phyloP scores from a whole-genome alignment of 1,284 basidiomycete species.

The Cutaneotrichosporon cavernicola region DNA sequence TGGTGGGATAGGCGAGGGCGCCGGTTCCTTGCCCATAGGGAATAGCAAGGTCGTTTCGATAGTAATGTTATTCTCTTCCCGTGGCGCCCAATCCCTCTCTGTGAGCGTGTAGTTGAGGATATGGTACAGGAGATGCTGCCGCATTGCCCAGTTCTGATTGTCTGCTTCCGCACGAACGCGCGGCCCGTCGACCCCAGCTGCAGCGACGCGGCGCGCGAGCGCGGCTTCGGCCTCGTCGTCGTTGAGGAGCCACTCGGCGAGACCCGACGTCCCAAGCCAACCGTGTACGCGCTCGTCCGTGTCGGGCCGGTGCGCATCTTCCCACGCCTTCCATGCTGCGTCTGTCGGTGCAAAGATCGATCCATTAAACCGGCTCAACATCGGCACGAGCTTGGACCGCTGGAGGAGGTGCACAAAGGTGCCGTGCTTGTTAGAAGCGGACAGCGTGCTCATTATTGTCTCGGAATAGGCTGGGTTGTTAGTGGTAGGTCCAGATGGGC shows the following conservation, averaged over 20 bases:
- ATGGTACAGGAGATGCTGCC: constrained; percentile 94
- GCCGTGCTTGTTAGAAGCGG: constrained; percentile 71
- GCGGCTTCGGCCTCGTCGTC: constrained; percentile 5
- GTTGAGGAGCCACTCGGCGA: constrained; percentile 37
- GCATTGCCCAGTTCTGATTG: constrained; percentile 68
- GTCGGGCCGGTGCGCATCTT: constrained; percentile 33
- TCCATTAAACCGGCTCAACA: constrained; percentile 76
- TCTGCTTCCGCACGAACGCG: constrained; percentile 54
- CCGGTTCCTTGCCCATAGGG: constrained; percentile 60
- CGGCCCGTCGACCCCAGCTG: constrained; percentile 33
- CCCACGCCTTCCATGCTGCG: constrained; percentile 66
- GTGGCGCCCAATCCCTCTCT: constrained; percentile 23
- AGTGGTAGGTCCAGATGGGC: neutral
- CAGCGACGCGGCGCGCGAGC: constrained; percentile 1
- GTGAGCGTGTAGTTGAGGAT: constrained; percentile 79
- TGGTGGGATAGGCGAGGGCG: constrained; percentile 61
- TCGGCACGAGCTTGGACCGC: constrained; percentile 82
- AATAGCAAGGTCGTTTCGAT: constrained; percentile 66
- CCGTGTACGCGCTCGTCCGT: constrained; percentile 17
- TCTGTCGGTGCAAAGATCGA: constrained; percentile 96
- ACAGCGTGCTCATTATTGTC: constrained; percentile 72
- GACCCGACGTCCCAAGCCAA: constrained; percentile 37
- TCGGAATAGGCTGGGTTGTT: constrained; percentile 24
- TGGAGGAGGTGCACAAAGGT: constrained; percentile 79
- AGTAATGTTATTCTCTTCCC: constrained; percentile 34